Evolutionary conservation across 106 monocot species (phyloP).

Genomic region (Phalaenopsis equestris): DNA sequence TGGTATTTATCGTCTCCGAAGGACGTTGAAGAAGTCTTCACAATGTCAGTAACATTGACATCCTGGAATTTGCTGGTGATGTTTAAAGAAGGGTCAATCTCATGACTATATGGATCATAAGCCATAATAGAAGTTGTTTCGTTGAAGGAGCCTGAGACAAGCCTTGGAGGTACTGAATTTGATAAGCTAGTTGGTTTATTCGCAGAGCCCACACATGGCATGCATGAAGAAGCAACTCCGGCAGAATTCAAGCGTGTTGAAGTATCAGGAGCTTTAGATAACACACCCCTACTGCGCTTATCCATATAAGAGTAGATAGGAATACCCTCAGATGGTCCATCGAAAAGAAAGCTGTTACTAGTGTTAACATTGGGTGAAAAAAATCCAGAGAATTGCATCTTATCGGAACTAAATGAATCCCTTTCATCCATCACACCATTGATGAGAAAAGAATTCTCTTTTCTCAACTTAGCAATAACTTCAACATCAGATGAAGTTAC

Average conservation of each 20-base stretch:
- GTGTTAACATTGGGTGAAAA: constrained; percentile 49
- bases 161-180: constrained; percentile 58
- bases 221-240: constrained; percentile 44
- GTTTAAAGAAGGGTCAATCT: constrained; percentile 40
- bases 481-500: constrained; percentile 16
- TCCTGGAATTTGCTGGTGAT: constrained; percentile 61
- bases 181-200: constrained; percentile 52
- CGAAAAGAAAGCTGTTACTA: constrained; percentile 64
- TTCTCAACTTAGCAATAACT: constrained; percentile 33
- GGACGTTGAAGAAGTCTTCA: constrained; percentile 51
- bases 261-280: constrained; percentile 30
- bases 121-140: constrained; percentile 32
- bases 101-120: constrained; percentile 27
- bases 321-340: constrained; percentile 79
- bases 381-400: constrained; percentile 69
- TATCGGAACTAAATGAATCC: constrained; percentile 58
- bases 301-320: constrained; percentile 70
- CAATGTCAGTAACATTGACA: constrained; percentile 47
- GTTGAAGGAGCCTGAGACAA: constrained; percentile 68
- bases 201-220: constrained; percentile 42
- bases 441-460: constrained; percentile 27
- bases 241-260: constrained; percentile 38
- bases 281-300: constrained; percentile 28
- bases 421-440: constrained; percentile 25
- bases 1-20: constrained; percentile 46